These are phyloP conservation scores for Medicago arabica DNA, from an alignment of 306 rosid genomes.

Conservation along the genomic window DNA sequence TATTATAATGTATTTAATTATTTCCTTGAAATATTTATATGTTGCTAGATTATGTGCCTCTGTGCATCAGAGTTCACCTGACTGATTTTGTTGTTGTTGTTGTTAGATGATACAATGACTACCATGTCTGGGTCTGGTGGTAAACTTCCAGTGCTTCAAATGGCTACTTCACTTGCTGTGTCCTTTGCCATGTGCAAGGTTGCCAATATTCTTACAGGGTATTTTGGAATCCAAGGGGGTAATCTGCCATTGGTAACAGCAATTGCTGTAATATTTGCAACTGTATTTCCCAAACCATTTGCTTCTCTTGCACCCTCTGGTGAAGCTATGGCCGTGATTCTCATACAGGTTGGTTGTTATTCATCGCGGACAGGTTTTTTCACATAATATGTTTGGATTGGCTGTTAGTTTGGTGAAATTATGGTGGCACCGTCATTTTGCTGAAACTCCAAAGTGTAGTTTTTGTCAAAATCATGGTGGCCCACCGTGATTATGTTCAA, in stretches of 20 bases:
- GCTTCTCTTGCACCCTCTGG: constrained; percentile 68
- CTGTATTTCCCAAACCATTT: constrained; percentile 60
- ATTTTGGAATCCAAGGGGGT: constrained; percentile 69
- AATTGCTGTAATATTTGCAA: constrained; percentile 64
- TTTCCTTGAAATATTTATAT: background rate
- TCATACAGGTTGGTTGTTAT: constrained; percentile 64
- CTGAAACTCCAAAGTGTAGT: background rate
- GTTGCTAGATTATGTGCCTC: background rate
- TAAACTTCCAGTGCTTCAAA: constrained; percentile 56
- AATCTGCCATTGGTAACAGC: constrained; percentile 70
- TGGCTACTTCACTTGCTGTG: constrained; percentile 61
- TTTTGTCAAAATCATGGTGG: background rate
- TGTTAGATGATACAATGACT: constrained; percentile 50
- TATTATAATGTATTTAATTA: background rate
- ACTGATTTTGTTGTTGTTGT: background rate
- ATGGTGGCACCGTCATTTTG: background rate
- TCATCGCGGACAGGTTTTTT: constrained; percentile 8
- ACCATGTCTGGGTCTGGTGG: constrained; percentile 39
- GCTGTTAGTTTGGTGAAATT: background rate
- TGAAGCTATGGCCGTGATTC: constrained; percentile 66
- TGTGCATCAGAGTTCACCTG: background rate
- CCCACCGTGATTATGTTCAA: background rate
- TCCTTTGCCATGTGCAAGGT: constrained; percentile 69
- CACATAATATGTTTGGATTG: background rate
- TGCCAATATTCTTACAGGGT: constrained; percentile 45